Percentiles rank a stretch among this genome's conserved stretches.
phyloP scores from a whole-genome alignment of 371 early-diverging fungal genomes.

The Actinomortierella ambigua region DNA sequence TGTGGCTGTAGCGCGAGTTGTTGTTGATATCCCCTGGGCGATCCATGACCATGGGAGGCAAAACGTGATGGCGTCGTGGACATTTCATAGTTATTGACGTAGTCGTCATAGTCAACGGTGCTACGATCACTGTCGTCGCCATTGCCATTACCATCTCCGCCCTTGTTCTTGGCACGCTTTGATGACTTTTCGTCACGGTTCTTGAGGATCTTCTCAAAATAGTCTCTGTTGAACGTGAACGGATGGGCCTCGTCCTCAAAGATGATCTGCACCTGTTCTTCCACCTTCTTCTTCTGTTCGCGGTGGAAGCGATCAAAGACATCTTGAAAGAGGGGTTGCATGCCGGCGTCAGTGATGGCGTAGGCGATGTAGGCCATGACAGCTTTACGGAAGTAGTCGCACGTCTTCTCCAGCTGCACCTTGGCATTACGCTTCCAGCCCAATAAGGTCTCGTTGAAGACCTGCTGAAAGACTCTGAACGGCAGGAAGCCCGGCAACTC shows the following conservation, averaged over 20 bases:
- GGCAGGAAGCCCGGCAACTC: conserved; percentile 30
- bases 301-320: no score
- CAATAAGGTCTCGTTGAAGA: conserved; percentile 23
- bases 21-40: no score
- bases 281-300: background rate
- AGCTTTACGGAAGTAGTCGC: conserved; percentile 13
- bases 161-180: no score
- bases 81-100: no score
- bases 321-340: no score
- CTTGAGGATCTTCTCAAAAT: background rate
- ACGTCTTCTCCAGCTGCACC: conserved; percentile 17
- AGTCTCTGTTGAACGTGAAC: background rate
- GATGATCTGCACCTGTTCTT: background rate
- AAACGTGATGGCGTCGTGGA: no score
- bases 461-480: conserved; percentile 21
- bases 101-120: no score
- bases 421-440: conserved; percentile 18
- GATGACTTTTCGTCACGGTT: background rate
- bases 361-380: conserved; percentile 12
- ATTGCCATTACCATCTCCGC: no score
- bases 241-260: background rate
- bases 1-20: no score
- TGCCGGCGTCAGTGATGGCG: conserved; percentile 6
- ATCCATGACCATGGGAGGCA: no score
- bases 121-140: no score